Base-by-base conservation (phyloP, 2,329 filamentous ascomycete genomes). In the Cercospora berteroae region DNA sequence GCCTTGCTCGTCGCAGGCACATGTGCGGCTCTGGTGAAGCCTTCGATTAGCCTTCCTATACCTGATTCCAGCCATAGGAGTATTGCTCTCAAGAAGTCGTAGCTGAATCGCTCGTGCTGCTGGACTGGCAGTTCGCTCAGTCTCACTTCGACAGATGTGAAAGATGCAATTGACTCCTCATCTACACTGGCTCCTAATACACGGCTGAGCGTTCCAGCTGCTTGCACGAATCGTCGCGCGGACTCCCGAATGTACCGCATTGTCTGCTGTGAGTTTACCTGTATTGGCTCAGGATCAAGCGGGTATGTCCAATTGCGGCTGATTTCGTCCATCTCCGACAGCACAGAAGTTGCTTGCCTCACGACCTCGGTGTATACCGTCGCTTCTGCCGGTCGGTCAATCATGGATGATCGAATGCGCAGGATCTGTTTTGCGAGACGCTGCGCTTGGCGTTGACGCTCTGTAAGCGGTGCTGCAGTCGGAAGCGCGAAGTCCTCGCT, bases 71-170 rank as follows among this genome's bases (percentile, higher is more conserved):
- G 77, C 86, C 87, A 90, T 1, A 89, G 79, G 2, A 88, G 73
- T 52, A 89, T 87, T 1, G 87, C 86, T 74, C 87, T 88, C 27
- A 89, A 72, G 71, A 90, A 89, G 70, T 89, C 87, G 71, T 88
- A 89, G n/a, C 82, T 82, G 73, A 89, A 89, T 13, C 84, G 83
- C 55, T 86, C 82, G 20, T 81, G 61, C 61, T 63, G 61, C 23
- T 57, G 61, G 20, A 57, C n/a, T 7, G 61, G 27, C 62, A 65
- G 75, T 73, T 71, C 83, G 75, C 74, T 85, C 80, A 23, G 79
- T 77, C 57, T 81, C 77, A 70, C 36, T 58, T 76, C 67, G 18
- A 77, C 68, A n/a, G 63, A 66, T 23, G 63, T 39, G 67, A 78
- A 78, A 16, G 75, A 48, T 10, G 72, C 70, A 60, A 66, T 73